Evolutionary conservation across 305 asterid species (phyloP).

Genomic region (Rubia peregrina): DNA sequence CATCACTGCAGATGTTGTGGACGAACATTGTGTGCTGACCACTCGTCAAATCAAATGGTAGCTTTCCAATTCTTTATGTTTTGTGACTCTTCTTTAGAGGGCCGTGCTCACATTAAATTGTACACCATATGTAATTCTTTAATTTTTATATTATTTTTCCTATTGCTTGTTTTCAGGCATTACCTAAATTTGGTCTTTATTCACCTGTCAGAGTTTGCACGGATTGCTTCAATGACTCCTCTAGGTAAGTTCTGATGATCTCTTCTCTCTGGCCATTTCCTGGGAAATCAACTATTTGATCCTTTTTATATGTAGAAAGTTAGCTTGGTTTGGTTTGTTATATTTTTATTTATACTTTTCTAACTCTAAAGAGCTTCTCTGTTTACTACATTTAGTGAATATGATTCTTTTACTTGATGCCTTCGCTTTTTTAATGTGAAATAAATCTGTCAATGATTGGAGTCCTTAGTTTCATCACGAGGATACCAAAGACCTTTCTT

Average conservation of each 20-base stretch:
- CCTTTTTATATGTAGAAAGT: not conserved
- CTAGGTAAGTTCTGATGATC: conserved; percentile 53
- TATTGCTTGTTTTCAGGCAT: conserved; percentile 47
- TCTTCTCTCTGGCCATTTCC: conserved; percentile 16
- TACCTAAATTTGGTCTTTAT: conserved; percentile 85
- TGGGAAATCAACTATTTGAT: not conserved
- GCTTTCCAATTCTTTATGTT: not conserved
- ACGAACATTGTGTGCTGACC: conserved; percentile 82
- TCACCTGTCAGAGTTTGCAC: conserved; percentile 84
- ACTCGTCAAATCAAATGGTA: conserved; percentile 82
- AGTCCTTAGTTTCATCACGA: not conserved
- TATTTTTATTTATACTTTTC: not conserved
- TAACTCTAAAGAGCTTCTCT: conserved; percentile 4
- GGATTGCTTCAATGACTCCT: conserved; percentile 67
- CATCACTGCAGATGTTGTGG: conserved; percentile 98
- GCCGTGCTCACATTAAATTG: not conserved
- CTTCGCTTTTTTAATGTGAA: not conserved
- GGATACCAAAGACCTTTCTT: not conserved
- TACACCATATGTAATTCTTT: not conserved
- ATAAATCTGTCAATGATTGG: not conserved
- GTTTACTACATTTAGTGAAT: not conserved
- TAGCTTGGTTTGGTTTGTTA: conserved; percentile 4
- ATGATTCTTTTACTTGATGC: not conserved
- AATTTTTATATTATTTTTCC: conserved; percentile 1
- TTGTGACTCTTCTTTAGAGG: not conserved